phyloP scores from a whole-genome alignment of 2,329 filamentous ascomycete genomes.

The Fusarium gaditjirri region DNA sequence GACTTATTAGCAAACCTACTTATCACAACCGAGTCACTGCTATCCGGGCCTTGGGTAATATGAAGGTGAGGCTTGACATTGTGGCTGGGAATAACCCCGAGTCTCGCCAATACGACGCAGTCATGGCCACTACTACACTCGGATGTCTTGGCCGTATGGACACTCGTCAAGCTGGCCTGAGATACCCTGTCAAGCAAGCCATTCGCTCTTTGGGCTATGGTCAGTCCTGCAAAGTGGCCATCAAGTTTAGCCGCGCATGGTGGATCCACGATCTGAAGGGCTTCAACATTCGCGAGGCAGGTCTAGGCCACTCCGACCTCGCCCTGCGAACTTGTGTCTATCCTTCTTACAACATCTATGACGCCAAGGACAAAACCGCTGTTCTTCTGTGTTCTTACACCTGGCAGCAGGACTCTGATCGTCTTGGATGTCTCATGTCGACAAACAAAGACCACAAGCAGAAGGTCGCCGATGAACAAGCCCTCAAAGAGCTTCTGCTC shows the following conservation, averaged over 20 bases:
- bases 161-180: background rate
- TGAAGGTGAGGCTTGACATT: background rate
- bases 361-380: background rate
- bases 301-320: background rate
- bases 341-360: slow-evolving; percentile 14
- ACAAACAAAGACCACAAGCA: background rate
- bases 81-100: background rate
- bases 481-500: background rate
- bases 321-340: slow-evolving; percentile 7
- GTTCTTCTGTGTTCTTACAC: slow-evolving; percentile 16
- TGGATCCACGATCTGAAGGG: slow-evolving; percentile 11
- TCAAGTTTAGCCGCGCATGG: slow-evolving; percentile 11
- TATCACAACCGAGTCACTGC: background rate
- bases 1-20: background rate
- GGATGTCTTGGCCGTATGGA: slow-evolving; percentile 1
- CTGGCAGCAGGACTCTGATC: slow-evolving; percentile 15
- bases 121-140: background rate
- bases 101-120: background rate
- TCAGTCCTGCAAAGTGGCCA: slow-evolving; percentile 3
- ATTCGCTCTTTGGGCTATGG: slow-evolving; percentile 15
- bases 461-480: slow-evolving; percentile 1
- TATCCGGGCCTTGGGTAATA: background rate
- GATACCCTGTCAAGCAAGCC: slow-evolving; percentile 11
- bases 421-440: slow-evolving; percentile 1
- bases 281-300: background rate